Conservation (phyloP, 1,284 basidiomycete species). For the Termitomyces sp. region DNA sequence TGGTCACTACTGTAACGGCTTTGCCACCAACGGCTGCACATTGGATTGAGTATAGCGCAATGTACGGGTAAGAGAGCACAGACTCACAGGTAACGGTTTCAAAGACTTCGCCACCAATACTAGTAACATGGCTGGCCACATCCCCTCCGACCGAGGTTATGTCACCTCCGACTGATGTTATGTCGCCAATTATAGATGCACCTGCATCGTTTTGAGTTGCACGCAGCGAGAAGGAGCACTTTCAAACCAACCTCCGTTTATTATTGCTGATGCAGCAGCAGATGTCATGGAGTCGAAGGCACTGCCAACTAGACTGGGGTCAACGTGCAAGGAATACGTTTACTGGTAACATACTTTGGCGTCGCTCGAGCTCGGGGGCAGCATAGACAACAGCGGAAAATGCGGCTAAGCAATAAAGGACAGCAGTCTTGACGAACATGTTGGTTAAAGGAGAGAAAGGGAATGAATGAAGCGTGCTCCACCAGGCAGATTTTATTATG, state of each 20-base stretch:
- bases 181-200: slow-evolving; percentile 32
- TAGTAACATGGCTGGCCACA: slow-evolving; percentile 19
- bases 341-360: slow-evolving; percentile 29
- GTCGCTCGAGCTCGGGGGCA: slow-evolving; percentile 27
- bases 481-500: not conserved
- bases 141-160: slow-evolving; percentile 18
- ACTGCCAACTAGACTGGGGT: slow-evolving; percentile 16
- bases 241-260: slow-evolving; percentile 21
- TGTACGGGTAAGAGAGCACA: not conserved
- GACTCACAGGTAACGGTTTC: slow-evolving; percentile 48
- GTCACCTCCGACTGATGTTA: slow-evolving; percentile 25
- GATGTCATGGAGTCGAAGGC: slow-evolving; percentile 24
- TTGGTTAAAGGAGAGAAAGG: not conserved
- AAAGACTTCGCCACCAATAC: slow-evolving; percentile 29
- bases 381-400: slow-evolving; percentile 25
- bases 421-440: slow-evolving; percentile 24
- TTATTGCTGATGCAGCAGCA: slow-evolving; percentile 20
- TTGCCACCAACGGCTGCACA: slow-evolving; percentile 47
- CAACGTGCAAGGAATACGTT: not conserved
- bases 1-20: slow-evolving; percentile 49
- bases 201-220: slow-evolving; percentile 19
- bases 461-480: not conserved
- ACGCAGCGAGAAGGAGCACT: not conserved
- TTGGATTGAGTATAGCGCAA: not conserved
- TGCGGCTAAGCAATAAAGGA: slow-evolving; percentile 26